A percentile compares a stretch with the other conserved stretches of the same genome.
These are phyloP conservation scores for Casuarina equisetifolia DNA, from an alignment of 306 rosid species.

Conservation along the genomic window DNA sequence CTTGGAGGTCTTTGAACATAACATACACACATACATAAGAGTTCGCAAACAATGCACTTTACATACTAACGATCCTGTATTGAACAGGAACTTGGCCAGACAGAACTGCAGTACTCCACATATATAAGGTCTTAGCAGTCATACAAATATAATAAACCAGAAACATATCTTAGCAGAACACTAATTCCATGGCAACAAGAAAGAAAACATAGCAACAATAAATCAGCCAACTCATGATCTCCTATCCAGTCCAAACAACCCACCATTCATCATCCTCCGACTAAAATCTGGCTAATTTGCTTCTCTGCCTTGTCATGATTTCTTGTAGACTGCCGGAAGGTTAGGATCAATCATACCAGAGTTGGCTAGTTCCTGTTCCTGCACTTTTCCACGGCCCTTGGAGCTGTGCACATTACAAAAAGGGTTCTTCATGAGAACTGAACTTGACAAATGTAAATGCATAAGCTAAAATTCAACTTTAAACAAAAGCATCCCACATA, in stretches of 20 bases:
- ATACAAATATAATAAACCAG: conserved; percentile 29
- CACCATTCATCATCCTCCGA: conserved; percentile 26
- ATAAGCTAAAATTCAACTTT: neutral
- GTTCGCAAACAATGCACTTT: conserved; percentile 44
- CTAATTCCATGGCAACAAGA: conserved; percentile 30
- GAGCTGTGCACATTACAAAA: conserved; percentile 51
- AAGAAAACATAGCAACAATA: conserved; percentile 29
- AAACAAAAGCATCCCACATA: neutral
- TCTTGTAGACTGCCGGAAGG: conserved; percentile 33
- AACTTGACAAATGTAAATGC: neutral
- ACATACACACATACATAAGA: conserved; percentile 31
- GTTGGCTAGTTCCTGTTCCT: conserved; percentile 57
- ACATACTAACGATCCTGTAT: conserved; percentile 42
- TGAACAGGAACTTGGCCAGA: conserved; percentile 37
- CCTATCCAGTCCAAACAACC: conserved; percentile 41
- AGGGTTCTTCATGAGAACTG: neutral
- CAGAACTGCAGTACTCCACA: conserved; percentile 26
- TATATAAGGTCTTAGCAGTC: conserved; percentile 28
- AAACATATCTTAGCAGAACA: conserved; percentile 32
- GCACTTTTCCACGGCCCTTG: conserved; percentile 75
- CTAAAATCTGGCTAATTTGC: conserved; percentile 14
- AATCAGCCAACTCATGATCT: conserved; percentile 31
- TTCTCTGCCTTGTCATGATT: conserved; percentile 20
- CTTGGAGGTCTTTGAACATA: conserved; percentile 11
- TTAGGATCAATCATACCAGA: conserved; percentile 21